These are phyloP conservation scores for Botrytis byssoidea DNA, from an alignment of 2,329 filamentous ascomycete species.

Conservation along the genomic window DNA sequence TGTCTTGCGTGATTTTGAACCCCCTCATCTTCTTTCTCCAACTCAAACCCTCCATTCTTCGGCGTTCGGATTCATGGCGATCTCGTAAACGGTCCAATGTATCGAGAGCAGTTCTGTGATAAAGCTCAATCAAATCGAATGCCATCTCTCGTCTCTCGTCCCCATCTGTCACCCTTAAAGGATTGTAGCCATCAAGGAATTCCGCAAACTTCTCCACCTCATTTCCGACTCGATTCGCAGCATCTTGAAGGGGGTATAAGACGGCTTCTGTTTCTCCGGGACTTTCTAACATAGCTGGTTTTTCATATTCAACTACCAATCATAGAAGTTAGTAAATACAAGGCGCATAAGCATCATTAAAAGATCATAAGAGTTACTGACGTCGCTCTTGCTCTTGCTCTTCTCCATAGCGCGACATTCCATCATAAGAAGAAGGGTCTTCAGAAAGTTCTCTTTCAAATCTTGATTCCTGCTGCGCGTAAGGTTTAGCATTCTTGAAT, in stretches of 20 bases:
- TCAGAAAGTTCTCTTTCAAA: slow-evolving; percentile 37
- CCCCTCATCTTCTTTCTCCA: slow-evolving; percentile 42
- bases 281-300: slow-evolving; percentile 36
- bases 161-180: slow-evolving; percentile 45
- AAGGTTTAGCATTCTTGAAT: slow-evolving; percentile 3
- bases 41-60: slow-evolving; percentile 32
- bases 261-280: slow-evolving; percentile 46
- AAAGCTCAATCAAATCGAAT: slow-evolving; percentile 65
- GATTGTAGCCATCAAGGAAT: slow-evolving; percentile 73
- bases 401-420: slow-evolving; percentile 37
- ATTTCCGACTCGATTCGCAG: slow-evolving; percentile 67
- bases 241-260: slow-evolving; percentile 59
- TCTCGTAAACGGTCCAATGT: slow-evolving; percentile 47
- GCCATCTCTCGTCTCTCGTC: slow-evolving; percentile 62
- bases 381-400: slow-evolving; percentile 24
- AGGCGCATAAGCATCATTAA: not conserved
- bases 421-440: slow-evolving; percentile 37
- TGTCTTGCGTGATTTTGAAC: slow-evolving; percentile 34
- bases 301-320: slow-evolving; percentile 26
- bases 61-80: slow-evolving; percentile 38
- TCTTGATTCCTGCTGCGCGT: slow-evolving; percentile 29
- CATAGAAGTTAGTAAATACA: not conserved
- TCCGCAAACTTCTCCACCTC: slow-evolving; percentile 88
- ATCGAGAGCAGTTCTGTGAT: slow-evolving; percentile 55
- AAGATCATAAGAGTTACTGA: slow-evolving; percentile 30